phyloP scores from a whole-genome alignment of 192 early-diverging fungal species.

The Gryganskiella cystojenkinii region DNA sequence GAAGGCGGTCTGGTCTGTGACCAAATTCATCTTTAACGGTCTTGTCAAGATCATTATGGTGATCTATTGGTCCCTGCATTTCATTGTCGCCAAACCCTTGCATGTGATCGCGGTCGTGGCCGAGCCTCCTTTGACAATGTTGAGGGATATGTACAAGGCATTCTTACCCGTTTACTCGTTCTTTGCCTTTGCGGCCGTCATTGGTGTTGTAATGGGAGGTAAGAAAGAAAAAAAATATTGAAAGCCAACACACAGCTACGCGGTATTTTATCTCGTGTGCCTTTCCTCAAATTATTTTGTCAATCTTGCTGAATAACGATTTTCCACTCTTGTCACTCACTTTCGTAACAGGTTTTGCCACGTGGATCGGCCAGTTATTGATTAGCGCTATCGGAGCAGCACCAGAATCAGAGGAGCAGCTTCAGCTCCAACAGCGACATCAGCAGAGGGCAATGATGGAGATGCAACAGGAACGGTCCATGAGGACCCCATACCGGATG shows the following conservation, averaged over 20 bases:
- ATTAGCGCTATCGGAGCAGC: conserved; percentile 36
- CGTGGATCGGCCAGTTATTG: conserved; percentile 41
- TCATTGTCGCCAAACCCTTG: conserved; percentile 12
- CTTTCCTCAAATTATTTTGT: background rate
- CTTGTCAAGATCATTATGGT: too few species aligned
- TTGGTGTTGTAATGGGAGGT: conserved; percentile 45
- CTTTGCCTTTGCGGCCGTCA: conserved; percentile 34
- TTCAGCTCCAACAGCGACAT: too few species aligned
- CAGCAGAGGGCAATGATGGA: too few species aligned
- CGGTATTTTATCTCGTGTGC: background rate
- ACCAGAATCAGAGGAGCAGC: background rate
- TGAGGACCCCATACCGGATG: too few species aligned
- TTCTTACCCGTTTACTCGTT: conserved; percentile 47
- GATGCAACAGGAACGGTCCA: too few species aligned
- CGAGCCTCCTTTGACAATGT: conserved; percentile 18
- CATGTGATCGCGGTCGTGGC: background rate
- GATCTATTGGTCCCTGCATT: background rate
- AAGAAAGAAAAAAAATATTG: background rate
- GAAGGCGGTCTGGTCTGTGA: too few species aligned
- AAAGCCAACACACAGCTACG: background rate
- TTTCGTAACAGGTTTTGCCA: conserved; percentile 13
- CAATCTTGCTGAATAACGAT: background rate
- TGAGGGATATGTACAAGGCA: conserved; percentile 33
- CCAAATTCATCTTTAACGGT: too few species aligned
- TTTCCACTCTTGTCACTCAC: background rate